Percentiles rank a stretch among this genome's conserved stretches.
These are phyloP conservation scores for Hymenoscyphus linearis DNA, from an alignment of 2,329 filamentous ascomycete genomes.

Conservation along the genomic window DNA sequence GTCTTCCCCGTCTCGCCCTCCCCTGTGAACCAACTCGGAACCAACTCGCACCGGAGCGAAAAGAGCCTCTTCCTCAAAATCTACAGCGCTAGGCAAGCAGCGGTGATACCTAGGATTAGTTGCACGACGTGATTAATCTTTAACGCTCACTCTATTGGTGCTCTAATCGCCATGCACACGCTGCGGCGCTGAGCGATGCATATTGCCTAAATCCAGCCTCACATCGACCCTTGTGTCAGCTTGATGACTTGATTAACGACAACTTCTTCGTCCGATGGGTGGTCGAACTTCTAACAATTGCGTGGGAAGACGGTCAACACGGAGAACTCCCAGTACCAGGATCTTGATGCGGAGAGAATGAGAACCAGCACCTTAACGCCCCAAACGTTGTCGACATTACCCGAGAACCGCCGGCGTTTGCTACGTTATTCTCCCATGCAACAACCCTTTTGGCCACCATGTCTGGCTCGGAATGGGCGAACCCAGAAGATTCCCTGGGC, in stretches of 20 bases:
- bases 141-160: slow-evolving; percentile 3
- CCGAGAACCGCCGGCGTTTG: background rate
- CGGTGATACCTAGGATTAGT: background rate
- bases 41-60: background rate
- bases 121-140: slow-evolving; percentile 3
- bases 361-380: slow-evolving; percentile 1
- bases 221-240: slow-evolving; percentile 7
- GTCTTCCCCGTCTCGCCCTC: background rate
- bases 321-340: background rate
- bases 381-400: background rate
- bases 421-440: slow-evolving; percentile 6
- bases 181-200: slow-evolving; percentile 10
- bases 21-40: background rate
- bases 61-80: slow-evolving; percentile 2
- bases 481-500: slow-evolving; percentile 16
- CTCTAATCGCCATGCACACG: slow-evolving; percentile 9
- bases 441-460: background rate
- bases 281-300: background rate
- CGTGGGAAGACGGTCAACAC: background rate
- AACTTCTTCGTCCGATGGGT: background rate
- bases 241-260: background rate
- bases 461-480: slow-evolving; percentile 8
- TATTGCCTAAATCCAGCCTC: slow-evolving; percentile 12
- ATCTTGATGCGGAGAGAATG: slow-evolving; percentile 8
- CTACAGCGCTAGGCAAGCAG: background rate